Evolutionary conservation across 306 rosid genomes (phyloP), one percentile per base, ranked within the genome.

Genomic region (Sicyos baderoa): DNA sequence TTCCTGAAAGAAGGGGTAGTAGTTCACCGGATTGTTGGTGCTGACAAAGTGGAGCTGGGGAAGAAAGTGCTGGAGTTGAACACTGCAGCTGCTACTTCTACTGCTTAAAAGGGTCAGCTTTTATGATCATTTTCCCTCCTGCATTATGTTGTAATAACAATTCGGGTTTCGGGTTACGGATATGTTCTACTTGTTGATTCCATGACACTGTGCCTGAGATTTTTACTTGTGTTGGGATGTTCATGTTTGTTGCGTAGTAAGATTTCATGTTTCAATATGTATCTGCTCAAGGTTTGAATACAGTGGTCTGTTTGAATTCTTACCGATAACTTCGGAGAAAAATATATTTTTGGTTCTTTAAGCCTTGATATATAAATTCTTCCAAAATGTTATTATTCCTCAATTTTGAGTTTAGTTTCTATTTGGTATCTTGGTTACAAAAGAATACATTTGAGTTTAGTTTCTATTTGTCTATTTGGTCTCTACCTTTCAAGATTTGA

Each of bases 11-110:
- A 4, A 7, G 49, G 32, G 9, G 27, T 1, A 12, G 12, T 29
- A 27, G 27, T 78, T 74, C 17, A 11, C 50, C 56, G 52, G 32
- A 32, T 68, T 21, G 47, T 79, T 9, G 53, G 63, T 22, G 76
- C 91, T 44, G 71, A 67, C 75, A 86, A 82, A 54, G 84, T 78
- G 22, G 74, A 67, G 51, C 76, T 82, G 53, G 13, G 5, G 69
- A 6, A 5, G 2, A 42, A 19, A 11, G 69, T 63, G 21, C 0
- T 1, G 1, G 69, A 40, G n/a, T 63, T 63, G 0, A 5, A 4
- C 29, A 4, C 29, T 42, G 16, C 25, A 4, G 4, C 66, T 9
- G 1, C 66, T 9, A 19, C 69, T 19, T 42, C 53, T 42, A 0
- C 32, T 42, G 32, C 69, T 37, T 18, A 40, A 63, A 8, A 66